phyloP scores from a whole-genome alignment of 2,329 filamentous ascomycete species.

The Shiraia sp. region DNA sequence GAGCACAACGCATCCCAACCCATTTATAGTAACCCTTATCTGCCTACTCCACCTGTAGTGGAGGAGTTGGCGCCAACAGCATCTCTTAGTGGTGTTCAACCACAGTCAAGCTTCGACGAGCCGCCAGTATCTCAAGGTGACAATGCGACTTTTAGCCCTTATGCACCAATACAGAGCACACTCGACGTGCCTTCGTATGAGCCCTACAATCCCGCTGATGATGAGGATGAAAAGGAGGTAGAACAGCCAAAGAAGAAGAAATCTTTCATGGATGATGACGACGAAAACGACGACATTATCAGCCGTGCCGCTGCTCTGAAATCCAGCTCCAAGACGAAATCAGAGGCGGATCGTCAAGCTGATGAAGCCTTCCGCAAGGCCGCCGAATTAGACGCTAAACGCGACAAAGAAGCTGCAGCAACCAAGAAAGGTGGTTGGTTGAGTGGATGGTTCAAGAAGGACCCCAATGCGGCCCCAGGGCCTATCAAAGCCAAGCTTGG shows the following conservation, averaged over 20 bases:
- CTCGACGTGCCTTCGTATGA: constrained; percentile 47
- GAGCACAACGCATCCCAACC: constrained; percentile 26
- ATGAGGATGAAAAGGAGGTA: constrained; percentile 51
- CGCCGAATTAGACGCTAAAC: constrained; percentile 72
- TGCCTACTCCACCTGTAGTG: constrained; percentile 27
- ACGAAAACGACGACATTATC: constrained; percentile 68
- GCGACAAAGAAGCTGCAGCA: constrained; percentile 48
- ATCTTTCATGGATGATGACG: constrained; percentile 80
- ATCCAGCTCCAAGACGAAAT: constrained; percentile 57
- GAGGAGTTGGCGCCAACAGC: constrained; percentile 22
- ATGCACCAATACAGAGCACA: constrained; percentile 30
- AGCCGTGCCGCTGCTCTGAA: constrained; percentile 57
- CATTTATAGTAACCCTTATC: constrained; percentile 36
- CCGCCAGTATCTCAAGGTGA: constrained; percentile 1
- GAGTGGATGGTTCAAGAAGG: constrained; percentile 79
- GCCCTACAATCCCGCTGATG: constrained; percentile 53
- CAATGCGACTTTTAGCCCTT: constrained; percentile 27
- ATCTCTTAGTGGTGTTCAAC: constrained; percentile 32
- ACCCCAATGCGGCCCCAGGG: constrained; percentile 63
- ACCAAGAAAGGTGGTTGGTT: constrained; percentile 74
- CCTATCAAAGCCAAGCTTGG: constrained; percentile 93
- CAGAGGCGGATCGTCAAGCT: constrained; percentile 69
- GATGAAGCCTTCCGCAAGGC: constrained; percentile 84
- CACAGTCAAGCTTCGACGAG: constrained; percentile 19
- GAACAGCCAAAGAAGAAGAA: constrained; percentile 63